Evolutionary conservation across 2,329 filamentous ascomycete species (phyloP), one percentile per base, ranked within the genome.

Genomic region (Fusarium metavorans): DNA sequence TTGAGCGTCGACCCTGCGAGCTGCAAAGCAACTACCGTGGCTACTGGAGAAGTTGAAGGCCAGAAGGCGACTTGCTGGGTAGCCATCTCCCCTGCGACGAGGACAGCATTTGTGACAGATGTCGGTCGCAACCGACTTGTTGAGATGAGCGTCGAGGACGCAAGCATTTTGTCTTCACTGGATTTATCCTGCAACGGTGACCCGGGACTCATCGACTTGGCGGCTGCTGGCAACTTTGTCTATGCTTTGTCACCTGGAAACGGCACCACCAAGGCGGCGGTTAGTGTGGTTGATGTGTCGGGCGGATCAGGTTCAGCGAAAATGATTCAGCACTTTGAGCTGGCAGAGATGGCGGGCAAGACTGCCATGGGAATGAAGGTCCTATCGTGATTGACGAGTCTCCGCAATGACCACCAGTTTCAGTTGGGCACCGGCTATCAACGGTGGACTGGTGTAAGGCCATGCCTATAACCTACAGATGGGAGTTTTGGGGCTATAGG

Each of bases 21-120:
- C 9, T 72, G 78, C 16, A 62, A 76, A 13, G 83, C 84, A 2
- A 7, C 81, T 0, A 77, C 85, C 0, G 80, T 82, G 39, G 82
- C 81, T n/a, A 83, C 80, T 56, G 81, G 82, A n/a, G 73, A 77
- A 1, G 81, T 92, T 14, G 81, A 82, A 0, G 87, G 84, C 41
- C 90, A 92, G 76, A 79, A 70, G 8, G 88, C 88, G 1, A 90
- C 88, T 0, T 92, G 90, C 79, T 92, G 90, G 90, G 85, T 83
- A 0, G 83, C 88, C 1, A 82, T 91, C 45, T 88, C 87, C 0
- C 67, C 81, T 0, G 78, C 81, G 0, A 89, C 88, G 0, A 80
- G 83, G 9, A 88, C 85, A 1, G 88, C 87, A 0, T 93, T 90
- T 67, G 88, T 92, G 5, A 88, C 89, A 0, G 91, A 92, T 71